phyloP scores from a whole-genome alignment of 2,329 filamentous ascomycete genomes.

The Alternaria hordeiaustralica region DNA sequence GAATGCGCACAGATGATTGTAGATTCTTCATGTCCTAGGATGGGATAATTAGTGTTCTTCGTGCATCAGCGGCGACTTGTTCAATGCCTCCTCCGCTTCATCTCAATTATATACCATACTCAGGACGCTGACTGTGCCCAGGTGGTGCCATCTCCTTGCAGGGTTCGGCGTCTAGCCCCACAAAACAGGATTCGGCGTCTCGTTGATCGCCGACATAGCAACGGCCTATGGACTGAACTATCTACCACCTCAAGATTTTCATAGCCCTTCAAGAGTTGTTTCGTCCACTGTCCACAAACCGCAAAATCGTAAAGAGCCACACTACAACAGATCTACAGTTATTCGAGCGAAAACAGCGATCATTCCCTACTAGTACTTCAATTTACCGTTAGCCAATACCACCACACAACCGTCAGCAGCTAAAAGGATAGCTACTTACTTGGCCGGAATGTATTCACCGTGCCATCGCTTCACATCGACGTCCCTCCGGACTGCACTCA shows the following conservation, averaged over 20 bases:
- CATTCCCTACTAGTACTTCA: no score
- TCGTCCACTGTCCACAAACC: not conserved
- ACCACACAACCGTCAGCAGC: not conserved
- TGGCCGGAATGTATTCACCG: not conserved
- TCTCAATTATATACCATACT: not conserved
- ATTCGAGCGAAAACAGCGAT: not conserved
- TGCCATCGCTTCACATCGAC: not conserved
- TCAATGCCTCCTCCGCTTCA: not conserved
- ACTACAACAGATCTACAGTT: not conserved
- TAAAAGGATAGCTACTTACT: not conserved
- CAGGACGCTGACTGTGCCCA: not conserved
- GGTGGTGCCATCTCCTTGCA: not conserved
- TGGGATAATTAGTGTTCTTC: not conserved
- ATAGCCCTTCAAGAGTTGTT: not conserved
- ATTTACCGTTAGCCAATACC: not conserved
- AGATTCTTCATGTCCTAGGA: not conserved
- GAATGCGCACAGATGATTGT: not conserved
- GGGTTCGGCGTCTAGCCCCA: not conserved
- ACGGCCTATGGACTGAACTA: not conserved
- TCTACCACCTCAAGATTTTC: not conserved
- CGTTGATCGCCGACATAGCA: not conserved
- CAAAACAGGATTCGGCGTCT: not conserved
- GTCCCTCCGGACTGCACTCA: not conserved
- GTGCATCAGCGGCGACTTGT: not conserved
- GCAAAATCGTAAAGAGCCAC: not conserved